phyloP scores from a whole-genome alignment of 139 green algal genomes.

The Eudorina sp. region DNA sequence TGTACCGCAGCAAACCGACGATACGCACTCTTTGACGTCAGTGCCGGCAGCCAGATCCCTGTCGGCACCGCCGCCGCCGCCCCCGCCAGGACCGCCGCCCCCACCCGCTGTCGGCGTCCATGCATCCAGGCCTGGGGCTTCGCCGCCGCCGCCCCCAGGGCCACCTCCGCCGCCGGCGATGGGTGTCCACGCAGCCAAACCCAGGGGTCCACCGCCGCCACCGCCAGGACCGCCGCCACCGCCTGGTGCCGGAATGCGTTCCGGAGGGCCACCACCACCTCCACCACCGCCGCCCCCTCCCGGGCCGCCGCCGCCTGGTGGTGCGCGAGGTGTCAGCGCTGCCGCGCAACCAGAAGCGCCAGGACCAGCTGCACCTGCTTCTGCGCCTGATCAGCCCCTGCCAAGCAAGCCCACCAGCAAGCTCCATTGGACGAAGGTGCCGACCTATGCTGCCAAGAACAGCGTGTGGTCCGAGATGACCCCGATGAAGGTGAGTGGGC shows the following conservation, averaged over 20 bases:
- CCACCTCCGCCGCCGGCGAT: constrained; percentile 26
- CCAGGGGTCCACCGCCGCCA: constrained; percentile 39
- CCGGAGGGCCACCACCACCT: not conserved
- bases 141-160: constrained; percentile 1
- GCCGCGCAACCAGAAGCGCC: not conserved
- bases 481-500: constrained; percentile 30
- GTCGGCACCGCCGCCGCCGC: not conserved
- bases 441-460: constrained; percentile 43
- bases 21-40: no score
- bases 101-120: not conserved
- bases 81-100: constrained; percentile 22
- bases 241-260: not conserved
- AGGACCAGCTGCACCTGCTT: not conserved
- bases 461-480: constrained; percentile 53
- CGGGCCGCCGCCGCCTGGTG: not conserved
- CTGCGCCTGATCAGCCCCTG: not conserved
- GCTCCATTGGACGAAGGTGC: constrained; percentile 67
- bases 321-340: no score
- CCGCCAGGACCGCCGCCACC: constrained; percentile 22
- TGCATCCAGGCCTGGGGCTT: not conserved
- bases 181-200: not conserved
- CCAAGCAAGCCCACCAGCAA: constrained; percentile 57
- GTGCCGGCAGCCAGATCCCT: not conserved
- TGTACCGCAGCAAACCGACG: not conserved
- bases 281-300: not conserved